Evolutionary conservation across 139 green algal species (phyloP).

Genomic region (Chlamydomonas eustigma): DNA sequence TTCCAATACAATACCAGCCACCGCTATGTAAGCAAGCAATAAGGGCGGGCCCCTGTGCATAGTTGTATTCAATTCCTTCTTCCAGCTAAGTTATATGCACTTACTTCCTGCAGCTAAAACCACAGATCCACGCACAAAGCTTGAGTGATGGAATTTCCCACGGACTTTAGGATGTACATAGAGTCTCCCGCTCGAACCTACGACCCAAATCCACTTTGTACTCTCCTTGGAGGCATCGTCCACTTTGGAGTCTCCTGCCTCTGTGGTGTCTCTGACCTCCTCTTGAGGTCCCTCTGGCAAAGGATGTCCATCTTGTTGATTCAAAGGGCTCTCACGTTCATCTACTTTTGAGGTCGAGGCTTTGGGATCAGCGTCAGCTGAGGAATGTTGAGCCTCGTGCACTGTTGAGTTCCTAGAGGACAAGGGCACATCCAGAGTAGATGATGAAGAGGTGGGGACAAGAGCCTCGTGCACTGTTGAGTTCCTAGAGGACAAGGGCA

Average conservation of each 20-base stretch:
- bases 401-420: no score
- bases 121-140: slow-evolving; percentile 39
- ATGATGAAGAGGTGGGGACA: no score
- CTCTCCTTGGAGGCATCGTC: background rate
- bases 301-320: background rate
- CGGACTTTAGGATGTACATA: slow-evolving; percentile 45
- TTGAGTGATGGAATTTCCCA: slow-evolving; percentile 59
- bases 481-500: no score
- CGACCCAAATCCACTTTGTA: slow-evolving; percentile 66
- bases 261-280: background rate
- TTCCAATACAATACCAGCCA: no score
- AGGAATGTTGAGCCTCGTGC: no score
- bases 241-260: background rate
- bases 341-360: no score
- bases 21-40: no score
- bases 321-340: background rate
- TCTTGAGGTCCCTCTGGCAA: slow-evolving; percentile 1
- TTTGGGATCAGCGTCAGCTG: no score
- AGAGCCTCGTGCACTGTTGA: no score
- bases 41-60: background rate
- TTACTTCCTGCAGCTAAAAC: background rate
- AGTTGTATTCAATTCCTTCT: background rate
- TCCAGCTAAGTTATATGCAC: background rate
- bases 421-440: no score
- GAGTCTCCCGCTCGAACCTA: slow-evolving; percentile 42